Conservation (phyloP, 305 asterid species). For the Fraxinus velutina region DNA sequence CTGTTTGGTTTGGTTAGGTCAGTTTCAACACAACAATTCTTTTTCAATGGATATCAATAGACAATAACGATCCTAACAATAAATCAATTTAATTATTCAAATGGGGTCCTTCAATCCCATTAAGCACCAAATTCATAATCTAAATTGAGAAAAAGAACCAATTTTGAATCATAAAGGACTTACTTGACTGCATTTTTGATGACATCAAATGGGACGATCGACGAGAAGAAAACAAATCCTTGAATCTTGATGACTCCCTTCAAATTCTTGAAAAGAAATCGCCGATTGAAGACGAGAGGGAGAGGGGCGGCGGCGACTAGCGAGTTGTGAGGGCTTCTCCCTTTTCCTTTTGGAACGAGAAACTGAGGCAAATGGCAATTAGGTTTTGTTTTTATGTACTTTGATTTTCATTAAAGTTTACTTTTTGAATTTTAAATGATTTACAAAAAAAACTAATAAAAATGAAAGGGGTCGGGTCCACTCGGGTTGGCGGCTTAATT, state of each 20-base stretch:
- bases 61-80: no score
- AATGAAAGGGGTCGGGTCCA: not conserved
- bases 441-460: not conserved
- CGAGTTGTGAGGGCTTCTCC: not conserved
- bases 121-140: no score
- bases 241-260: not conserved
- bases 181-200: no score
- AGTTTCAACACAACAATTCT: no score
- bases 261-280: not conserved
- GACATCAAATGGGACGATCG: not conserved
- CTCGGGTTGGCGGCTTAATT: not conserved
- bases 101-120: no score
- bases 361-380: not conserved
- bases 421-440: not conserved
- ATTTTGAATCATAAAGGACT: no score
- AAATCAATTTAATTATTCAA: no score
- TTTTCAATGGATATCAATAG: no score
- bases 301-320: not conserved
- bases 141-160: no score
- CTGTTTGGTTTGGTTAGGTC: no score
- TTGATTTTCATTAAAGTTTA: not conserved
- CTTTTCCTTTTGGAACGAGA: not conserved
- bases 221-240: not conserved
- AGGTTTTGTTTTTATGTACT: not conserved
- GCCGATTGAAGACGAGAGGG: not conserved